Evolutionary conservation across 2,329 filamentous ascomycete species (phyloP).

Genomic region (Byssothecium circinans): DNA sequence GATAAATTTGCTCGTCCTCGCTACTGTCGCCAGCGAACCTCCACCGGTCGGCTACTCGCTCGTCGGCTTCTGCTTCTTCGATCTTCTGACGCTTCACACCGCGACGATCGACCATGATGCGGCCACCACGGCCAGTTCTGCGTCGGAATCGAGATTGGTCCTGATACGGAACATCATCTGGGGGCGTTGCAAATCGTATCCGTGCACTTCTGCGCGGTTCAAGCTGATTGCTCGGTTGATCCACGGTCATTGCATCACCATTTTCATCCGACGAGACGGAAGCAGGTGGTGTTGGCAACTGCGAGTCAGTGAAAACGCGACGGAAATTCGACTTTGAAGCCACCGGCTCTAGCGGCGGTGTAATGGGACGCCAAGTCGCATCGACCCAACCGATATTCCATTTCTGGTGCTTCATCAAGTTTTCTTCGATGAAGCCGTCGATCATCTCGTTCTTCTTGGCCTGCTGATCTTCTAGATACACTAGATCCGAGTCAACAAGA

Average conservation of each 20-base stretch:
- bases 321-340: conserved; percentile 43
- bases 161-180: conserved; percentile 42
- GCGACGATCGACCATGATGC: conserved; percentile 85
- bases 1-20: conserved; percentile 73
- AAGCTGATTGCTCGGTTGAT: conserved; percentile 33
- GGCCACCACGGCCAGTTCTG: conserved; percentile 79
- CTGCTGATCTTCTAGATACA: conserved; percentile 73
- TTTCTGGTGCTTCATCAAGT: conserved; percentile 82
- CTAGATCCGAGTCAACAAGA: conserved; percentile 73
- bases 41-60: conserved; percentile 55
- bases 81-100: conserved; percentile 59
- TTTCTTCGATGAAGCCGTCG: conserved; percentile 78
- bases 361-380: conserved; percentile 81
- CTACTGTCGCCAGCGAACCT: conserved; percentile 87
- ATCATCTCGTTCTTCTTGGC: conserved; percentile 82
- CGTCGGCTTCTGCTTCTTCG: conserved; percentile 27
- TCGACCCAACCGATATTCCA: conserved; percentile 93
- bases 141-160: conserved; percentile 72
- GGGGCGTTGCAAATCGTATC: conserved; percentile 43
- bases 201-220: conserved; percentile 31
- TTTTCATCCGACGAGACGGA: conserved; percentile 49
- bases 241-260: conserved; percentile 43
- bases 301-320: conserved; percentile 41
- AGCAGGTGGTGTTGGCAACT: conserved; percentile 52
- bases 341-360: conserved; percentile 66